Percentiles rank a stretch among this genome's conserved stretches.
phyloP scores from a whole-genome alignment of 768 basidiomycete species.

The Tylopilus sp. region DNA sequence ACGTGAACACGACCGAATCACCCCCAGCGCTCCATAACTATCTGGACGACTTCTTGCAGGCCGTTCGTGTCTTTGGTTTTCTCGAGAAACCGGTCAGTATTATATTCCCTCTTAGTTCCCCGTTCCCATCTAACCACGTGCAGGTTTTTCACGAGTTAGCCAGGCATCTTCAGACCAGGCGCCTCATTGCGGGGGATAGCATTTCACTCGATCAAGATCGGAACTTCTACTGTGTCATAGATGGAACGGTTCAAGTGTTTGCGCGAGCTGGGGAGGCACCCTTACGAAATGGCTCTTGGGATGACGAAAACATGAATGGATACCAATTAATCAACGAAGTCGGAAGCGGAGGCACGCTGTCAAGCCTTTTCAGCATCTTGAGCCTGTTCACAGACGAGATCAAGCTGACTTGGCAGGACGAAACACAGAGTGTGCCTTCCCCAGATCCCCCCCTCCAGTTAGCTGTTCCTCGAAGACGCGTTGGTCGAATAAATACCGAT shows the following conservation, averaged over 20 bases:
- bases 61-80: conserved; percentile 96
- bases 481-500: conserved; percentile 55
- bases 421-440: conserved; percentile 29
- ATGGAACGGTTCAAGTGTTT: conserved; percentile 95
- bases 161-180: conserved; percentile 89
- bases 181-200: conserved; percentile 95
- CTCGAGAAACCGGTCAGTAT: conserved; percentile 85
- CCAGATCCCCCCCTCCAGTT: conserved; percentile 22
- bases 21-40: conserved; percentile 90
- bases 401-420: conserved; percentile 88
- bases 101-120: background rate
- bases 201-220: conserved; percentile 88
- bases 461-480: conserved; percentile 26
- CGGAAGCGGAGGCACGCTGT: conserved; percentile 90
- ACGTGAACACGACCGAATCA: conserved; percentile 74
- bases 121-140: background rate
- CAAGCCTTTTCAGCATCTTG: conserved; percentile 94
- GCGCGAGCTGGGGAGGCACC: conserved; percentile 61
- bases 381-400: conserved; percentile 95
- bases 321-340: conserved; percentile 97
- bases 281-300: conserved; percentile 59
- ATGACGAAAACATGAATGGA: conserved; percentile 88
- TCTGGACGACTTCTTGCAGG: conserved; percentile 94
- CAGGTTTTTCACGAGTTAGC: conserved; percentile 97
- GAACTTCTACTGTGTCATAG: conserved; percentile 97